phyloP scores from a whole-genome alignment of 345 rosid species.

The Populus alba region DNA sequence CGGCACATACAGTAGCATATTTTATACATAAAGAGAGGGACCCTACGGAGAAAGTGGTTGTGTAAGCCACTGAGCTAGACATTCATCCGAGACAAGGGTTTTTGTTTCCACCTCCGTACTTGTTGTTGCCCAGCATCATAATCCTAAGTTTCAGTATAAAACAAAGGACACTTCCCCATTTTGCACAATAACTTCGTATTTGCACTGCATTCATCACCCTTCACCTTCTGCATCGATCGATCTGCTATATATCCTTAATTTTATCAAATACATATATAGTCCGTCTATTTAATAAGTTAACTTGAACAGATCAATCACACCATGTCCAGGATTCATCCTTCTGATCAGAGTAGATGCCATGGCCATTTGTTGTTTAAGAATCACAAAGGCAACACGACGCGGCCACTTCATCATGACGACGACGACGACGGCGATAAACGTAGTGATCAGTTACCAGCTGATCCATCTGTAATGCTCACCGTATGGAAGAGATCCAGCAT shows the following conservation, averaged over 20 bases:
- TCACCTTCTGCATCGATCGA: background rate
- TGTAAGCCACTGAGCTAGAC: constrained; percentile 21
- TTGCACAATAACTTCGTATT: background rate
- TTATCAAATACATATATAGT: background rate
- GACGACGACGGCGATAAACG: background rate
- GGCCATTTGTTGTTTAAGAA: background rate
- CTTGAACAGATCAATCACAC: background rate
- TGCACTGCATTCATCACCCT: background rate
- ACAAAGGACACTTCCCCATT: background rate
- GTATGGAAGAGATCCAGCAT: constrained; percentile 58
- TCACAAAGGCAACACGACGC: background rate
- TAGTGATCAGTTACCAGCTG: background rate
- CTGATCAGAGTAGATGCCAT: constrained; percentile 8
- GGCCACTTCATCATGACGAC: background rate
- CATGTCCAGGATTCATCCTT: constrained; percentile 48
- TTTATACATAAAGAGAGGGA: constrained; percentile 10
- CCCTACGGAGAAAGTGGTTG: constrained; percentile 1
- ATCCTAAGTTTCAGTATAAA: constrained; percentile 7
- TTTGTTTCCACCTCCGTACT: background rate
- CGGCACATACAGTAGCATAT: background rate
- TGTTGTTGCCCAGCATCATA: background rate
- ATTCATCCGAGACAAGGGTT: background rate
- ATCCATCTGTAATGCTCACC: constrained; percentile 23
- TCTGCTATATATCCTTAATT: background rate
- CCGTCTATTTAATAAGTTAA: background rate